These are phyloP conservation scores for Debaryomycetaceae sp. DNA, from an alignment of 1,139 yeast genomes.

Conservation along the genomic window DNA sequence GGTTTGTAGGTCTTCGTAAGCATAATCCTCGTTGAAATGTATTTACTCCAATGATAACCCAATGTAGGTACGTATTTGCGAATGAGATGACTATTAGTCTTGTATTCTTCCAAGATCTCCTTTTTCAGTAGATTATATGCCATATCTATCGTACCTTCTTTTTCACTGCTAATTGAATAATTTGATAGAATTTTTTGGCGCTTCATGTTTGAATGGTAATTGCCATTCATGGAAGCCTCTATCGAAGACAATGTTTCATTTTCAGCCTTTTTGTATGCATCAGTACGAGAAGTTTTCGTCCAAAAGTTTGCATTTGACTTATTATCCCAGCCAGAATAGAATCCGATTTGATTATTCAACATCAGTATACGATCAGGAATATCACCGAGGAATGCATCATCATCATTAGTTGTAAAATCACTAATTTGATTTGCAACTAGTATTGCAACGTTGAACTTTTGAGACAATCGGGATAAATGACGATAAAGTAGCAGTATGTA, in stretches of 20 bases:
- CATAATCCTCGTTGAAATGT: slow-evolving; percentile 29
- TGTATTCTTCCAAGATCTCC: background rate
- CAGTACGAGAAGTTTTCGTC: background rate
- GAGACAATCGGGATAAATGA: slow-evolving; percentile 51
- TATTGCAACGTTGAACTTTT: slow-evolving; percentile 51
- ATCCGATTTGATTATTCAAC: slow-evolving; percentile 68
- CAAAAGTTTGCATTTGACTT: slow-evolving; percentile 23
- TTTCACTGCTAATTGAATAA: background rate
- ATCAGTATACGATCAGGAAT: slow-evolving; percentile 39
- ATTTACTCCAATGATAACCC: slow-evolving; percentile 41
- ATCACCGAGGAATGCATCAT: slow-evolving; percentile 10
- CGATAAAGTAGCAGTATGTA: slow-evolving; percentile 47
- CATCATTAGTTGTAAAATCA: slow-evolving; percentile 40
- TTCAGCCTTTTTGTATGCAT: too few relatives aligned
- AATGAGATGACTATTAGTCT: slow-evolving; percentile 9
- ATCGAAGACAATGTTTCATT: background rate
- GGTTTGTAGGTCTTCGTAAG: slow-evolving; percentile 36
- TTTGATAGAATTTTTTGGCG: background rate
- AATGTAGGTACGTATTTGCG: slow-evolving; percentile 34
- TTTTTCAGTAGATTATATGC: background rate
- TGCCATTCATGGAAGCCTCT: background rate
- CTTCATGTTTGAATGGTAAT: background rate
- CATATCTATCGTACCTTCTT: background rate
- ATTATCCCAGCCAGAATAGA: slow-evolving; percentile 73
- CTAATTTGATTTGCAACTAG: slow-evolving; percentile 81